Evolutionary conservation across 108 stramenopile species (phyloP).

Genomic region (Nitzschia putrida): DNA sequence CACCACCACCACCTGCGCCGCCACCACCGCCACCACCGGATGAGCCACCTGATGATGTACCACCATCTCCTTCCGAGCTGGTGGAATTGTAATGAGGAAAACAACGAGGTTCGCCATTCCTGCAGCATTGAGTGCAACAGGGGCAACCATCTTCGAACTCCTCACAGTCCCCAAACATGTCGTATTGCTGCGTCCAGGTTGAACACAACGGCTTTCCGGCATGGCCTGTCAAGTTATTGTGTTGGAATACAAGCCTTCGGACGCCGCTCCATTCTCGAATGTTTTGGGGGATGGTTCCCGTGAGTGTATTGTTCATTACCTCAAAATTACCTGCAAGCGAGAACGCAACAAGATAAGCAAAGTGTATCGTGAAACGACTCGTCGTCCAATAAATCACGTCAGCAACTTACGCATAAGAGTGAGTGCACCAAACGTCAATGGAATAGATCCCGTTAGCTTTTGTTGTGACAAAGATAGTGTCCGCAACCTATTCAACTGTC

Average conservation of each 20-base stretch:
- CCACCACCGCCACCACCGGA: not conserved
- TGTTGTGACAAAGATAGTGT: constrained; percentile 38
- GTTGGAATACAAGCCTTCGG: not conserved
- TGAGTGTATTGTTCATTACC: not conserved
- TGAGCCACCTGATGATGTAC: not conserved
- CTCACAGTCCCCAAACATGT: not conserved
- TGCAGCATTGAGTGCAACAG: not conserved
- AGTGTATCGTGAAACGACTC: no score
- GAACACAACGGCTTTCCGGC: not conserved
- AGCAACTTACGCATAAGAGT: not conserved
- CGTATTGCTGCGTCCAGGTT: not conserved
- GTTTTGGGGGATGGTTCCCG: not conserved
- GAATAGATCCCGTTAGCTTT: constrained; percentile 48
- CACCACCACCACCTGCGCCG: not conserved
- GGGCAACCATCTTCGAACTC: not conserved
- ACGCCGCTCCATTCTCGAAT: not conserved
- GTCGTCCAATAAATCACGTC: no score
- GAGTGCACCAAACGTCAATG: constrained; percentile 22
- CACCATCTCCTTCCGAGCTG: not conserved
- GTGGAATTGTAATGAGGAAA: no score
- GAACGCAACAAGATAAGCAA: no score
- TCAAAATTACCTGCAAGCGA: constrained; percentile 5
- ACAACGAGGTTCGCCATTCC: not conserved
- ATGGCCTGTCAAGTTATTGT: not conserved
- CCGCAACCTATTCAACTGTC: constrained; percentile 34